phyloP scores from a whole-genome alignment of 1,284 basidiomycete genomes.

The Trametes versicolor region DNA sequence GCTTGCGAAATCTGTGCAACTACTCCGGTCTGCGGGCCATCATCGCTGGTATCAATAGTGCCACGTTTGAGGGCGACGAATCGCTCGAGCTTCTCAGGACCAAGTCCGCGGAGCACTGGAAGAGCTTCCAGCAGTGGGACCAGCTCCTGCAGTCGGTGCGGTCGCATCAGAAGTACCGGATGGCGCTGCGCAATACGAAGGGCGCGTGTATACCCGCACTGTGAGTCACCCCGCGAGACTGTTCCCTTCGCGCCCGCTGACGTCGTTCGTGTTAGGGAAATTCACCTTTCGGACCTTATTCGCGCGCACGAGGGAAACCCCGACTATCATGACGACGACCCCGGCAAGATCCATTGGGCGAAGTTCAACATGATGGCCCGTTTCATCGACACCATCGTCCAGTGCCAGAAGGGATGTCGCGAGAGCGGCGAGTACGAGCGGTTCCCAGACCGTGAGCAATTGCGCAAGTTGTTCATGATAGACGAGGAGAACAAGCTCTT shows the following conservation, averaged over 20 bases:
- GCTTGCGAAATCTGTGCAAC: constrained; percentile 75
- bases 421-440: constrained; percentile 63
- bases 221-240: constrained; percentile 51
- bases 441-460: constrained; percentile 48
- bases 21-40: constrained; percentile 85
- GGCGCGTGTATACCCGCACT: constrained; percentile 84
- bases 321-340: constrained; percentile 67
- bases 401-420: constrained; percentile 78
- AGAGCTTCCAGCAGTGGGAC: constrained; percentile 80
- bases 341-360: constrained; percentile 81
- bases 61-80: constrained; percentile 74
- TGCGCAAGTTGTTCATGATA: constrained; percentile 62
- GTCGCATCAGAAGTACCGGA: constrained; percentile 81
- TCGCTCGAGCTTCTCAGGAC: constrained; percentile 74
- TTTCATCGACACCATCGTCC: constrained; percentile 74
- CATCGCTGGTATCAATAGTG: constrained; percentile 84
- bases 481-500: constrained; percentile 57
- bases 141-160: constrained; percentile 76
- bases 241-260: constrained; percentile 3
- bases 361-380: constrained; percentile 88
- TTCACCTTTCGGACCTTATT: constrained; percentile 85
- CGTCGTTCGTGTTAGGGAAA: constrained; percentile 61
- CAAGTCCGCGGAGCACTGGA: constrained; percentile 69
- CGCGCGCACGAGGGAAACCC: constrained; percentile 81
- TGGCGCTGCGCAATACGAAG: constrained; percentile 81